Percentiles rank a stretch among this genome's conserved stretches.
These are phyloP conservation scores for Lachnellula hyalina DNA, from an alignment of 2,329 filamentous ascomycete genomes.

Conservation along the genomic window DNA sequence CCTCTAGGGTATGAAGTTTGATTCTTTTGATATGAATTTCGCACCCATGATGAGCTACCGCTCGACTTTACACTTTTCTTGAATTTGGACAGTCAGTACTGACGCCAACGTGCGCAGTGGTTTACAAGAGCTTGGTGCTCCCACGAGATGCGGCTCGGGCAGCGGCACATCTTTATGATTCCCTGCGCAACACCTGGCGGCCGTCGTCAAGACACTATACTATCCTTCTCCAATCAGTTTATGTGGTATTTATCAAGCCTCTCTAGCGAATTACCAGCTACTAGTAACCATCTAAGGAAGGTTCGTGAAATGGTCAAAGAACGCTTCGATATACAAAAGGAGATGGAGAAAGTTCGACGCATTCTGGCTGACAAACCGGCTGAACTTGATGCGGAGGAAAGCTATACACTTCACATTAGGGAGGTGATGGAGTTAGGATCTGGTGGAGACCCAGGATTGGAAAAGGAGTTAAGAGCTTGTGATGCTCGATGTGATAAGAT, in stretches of 20 bases:
- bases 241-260: background rate
- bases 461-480: background rate
- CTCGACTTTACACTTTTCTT: too few relatives aligned
- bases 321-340: background rate
- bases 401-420: background rate
- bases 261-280: background rate
- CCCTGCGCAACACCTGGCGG: background rate
- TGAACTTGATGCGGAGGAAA: background rate
- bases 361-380: background rate
- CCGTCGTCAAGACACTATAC: background rate
- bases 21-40: too few relatives aligned
- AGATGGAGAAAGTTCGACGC: background rate
- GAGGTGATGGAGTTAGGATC: constrained; percentile 1
- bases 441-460: background rate
- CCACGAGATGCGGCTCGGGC: constrained; percentile 3
- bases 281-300: background rate
- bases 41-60: too few relatives aligned
- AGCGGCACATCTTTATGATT: constrained; percentile 1
- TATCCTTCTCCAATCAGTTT: background rate
- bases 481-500: constrained; percentile 8
- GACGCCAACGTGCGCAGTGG: background rate
- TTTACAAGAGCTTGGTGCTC: constrained; percentile 8
- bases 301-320: background rate
- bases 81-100: background rate
- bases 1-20: background rate